Percentiles rank a stretch among this genome's conserved stretches.
Conservation (phyloP, 2,329 filamentous ascomycete genomes). For the Curvularia lunata region DNA sequence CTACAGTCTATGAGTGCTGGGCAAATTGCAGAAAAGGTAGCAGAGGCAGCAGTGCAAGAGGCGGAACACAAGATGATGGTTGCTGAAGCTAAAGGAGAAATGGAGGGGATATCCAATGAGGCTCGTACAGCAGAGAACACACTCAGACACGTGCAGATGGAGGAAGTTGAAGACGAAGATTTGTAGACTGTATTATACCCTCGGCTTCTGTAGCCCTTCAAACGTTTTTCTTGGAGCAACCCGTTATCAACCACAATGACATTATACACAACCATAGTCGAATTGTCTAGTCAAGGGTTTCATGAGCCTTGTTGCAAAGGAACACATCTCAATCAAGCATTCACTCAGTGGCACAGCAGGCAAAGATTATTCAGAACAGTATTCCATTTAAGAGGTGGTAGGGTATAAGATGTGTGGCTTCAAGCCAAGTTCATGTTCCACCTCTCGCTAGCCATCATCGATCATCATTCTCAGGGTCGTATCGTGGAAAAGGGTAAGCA, state of each 20-base stretch:
- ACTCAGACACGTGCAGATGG: conserved; percentile 52
- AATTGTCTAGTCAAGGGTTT: background rate
- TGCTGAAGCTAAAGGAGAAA: conserved; percentile 45
- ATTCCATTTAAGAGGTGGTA: conserved; percentile 23
- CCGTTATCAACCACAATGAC: background rate
- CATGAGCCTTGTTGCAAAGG: too few species aligned
- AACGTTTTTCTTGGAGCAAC: background rate
- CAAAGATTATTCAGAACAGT: conserved; percentile 5
- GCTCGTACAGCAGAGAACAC: conserved; percentile 45
- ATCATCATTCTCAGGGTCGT: conserved; percentile 14
- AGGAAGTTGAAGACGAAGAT: conserved; percentile 56
- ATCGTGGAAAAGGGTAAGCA: background rate
- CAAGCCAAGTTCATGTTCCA: conserved; percentile 17
- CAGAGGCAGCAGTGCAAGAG: conserved; percentile 46
- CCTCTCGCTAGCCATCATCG: conserved; percentile 7
- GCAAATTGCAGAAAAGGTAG: conserved; percentile 37
- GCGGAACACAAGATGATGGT: conserved; percentile 50
- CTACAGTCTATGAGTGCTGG: conserved; percentile 27
- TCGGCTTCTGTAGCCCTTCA: background rate
- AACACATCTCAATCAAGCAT: background rate
- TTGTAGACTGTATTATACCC: conserved; percentile 20
- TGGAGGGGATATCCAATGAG: conserved; percentile 38
- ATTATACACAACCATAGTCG: background rate
- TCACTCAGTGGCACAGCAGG: conserved; percentile 1
- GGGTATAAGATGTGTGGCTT: conserved; percentile 26